Base-by-base conservation (phyloP, 257 asterid species). In the Coffea eugenioides region DNA sequence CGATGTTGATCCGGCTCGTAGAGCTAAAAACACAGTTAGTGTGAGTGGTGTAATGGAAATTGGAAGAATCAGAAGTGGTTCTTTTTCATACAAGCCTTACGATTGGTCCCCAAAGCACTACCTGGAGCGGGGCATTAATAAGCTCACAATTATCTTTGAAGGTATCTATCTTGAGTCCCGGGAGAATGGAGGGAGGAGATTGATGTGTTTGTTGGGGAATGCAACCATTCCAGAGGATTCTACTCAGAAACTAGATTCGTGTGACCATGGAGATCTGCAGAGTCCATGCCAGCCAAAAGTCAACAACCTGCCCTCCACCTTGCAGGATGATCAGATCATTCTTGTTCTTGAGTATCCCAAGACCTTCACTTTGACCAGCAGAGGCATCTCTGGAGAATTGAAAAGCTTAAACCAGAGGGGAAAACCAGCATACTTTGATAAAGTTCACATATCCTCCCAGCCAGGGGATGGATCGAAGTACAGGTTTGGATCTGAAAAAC, bases 191-290 rank as follows among this genome's bases (percentile, higher is more conserved):
- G 70, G 76, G 76, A 71, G n/a, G 31, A 41, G 76, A 18, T 78
- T 73, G 46, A 56, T 78, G 76, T 78, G 81, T 66, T 78, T 78
- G 36, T 31, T 78, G 69, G 81, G 81, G 52, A 78, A 78, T 78
- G 81, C 70, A 54, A 56, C 76, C 16, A 11, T 77, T 34, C 65
- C 77, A 2, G 36, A 20, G n/a, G 41, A 45, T 51, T 68, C 57
- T 8, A n/a, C 23, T 61, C 68, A 9, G 15, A 36, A 49, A 67
- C 14, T 31, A 25, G 62, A 64, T 64, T 31, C 64, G 16, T 76
- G 73, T 67, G 25, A 23, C 7, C 64, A 69, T 66, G 74, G 80
- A 8, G 62, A 77, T 66, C 69, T 69, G 23, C 52, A 65, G 81
- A 66, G n/a, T 46, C 64, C 73, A 15, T 64, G 75, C 43, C 52